Conservation (phyloP, 2,329 filamentous ascomycete genomes). For the Volutella citrinella region DNA sequence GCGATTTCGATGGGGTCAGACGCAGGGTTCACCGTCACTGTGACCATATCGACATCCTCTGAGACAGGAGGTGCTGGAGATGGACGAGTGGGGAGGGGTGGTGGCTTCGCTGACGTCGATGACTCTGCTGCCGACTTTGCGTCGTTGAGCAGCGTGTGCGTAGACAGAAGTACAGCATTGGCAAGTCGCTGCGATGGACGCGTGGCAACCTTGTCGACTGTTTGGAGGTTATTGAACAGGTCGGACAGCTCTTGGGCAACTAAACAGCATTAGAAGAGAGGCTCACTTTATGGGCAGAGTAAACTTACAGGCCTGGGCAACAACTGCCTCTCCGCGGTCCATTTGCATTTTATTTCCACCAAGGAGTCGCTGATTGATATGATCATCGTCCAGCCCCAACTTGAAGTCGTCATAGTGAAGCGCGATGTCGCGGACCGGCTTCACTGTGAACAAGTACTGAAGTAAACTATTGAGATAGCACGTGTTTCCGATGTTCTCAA, state of each 20-base stretch:
- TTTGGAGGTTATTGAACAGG: slow-evolving; percentile 70
- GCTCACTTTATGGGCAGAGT: background rate
- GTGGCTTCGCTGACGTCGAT: slow-evolving; percentile 31
- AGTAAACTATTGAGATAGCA: slow-evolving; percentile 97
- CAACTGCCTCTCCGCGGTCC: slow-evolving; percentile 57
- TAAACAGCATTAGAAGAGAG: slow-evolving; percentile 35
- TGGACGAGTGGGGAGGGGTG: slow-evolving; percentile 49
- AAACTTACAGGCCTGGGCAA: slow-evolving; percentile 69
- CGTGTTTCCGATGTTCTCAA: slow-evolving; percentile 94
- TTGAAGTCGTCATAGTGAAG: slow-evolving; percentile 70
- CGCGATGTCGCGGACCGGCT: slow-evolving; percentile 75
- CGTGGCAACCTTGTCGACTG: slow-evolving; percentile 58
- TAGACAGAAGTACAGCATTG: slow-evolving; percentile 69
- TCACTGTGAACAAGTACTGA: slow-evolving; percentile 91
- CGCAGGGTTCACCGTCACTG: slow-evolving; percentile 28
- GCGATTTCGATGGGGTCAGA: slow-evolving; percentile 34
- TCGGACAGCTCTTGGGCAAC: slow-evolving; percentile 71
- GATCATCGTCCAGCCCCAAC: slow-evolving; percentile 63
- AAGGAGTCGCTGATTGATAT: slow-evolving; percentile 65
- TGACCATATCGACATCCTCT: slow-evolving; percentile 35
- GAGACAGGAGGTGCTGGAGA: slow-evolving; percentile 36
- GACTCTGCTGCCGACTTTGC: slow-evolving; percentile 26
- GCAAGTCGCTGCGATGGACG: slow-evolving; percentile 75
- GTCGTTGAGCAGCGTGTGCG: slow-evolving; percentile 34
- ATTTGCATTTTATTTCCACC: slow-evolving; percentile 60